phyloP scores from a whole-genome alignment of 2,329 filamentous ascomycete genomes.

The Penicillium sp. region DNA sequence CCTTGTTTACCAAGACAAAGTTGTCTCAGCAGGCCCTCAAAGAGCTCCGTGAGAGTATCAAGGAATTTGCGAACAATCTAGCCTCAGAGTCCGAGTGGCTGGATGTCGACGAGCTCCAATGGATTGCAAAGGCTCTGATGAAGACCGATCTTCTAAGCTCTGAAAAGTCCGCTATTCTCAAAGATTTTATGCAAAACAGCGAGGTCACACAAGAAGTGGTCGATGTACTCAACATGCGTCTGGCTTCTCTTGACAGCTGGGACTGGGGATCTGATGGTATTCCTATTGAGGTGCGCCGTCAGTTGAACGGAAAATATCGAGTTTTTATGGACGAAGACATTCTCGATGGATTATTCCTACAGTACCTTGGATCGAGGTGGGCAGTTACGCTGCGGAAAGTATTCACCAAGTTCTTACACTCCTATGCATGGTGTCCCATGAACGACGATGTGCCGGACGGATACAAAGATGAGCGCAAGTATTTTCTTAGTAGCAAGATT shows the following conservation, averaged over 20 bases:
- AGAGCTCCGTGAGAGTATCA: constrained; percentile 40
- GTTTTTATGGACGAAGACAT: constrained; percentile 61
- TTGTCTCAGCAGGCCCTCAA: constrained; percentile 44
- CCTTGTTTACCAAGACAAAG: constrained; percentile 49
- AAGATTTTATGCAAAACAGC: constrained; percentile 50
- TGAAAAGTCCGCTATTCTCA: constrained; percentile 51
- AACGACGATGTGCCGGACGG: constrained; percentile 34
- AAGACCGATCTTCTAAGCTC: constrained; percentile 52
- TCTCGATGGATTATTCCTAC: constrained; percentile 55
- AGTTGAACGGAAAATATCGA: constrained; percentile 58
- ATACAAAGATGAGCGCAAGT: constrained; percentile 44
- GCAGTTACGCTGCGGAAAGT: constrained; percentile 47
- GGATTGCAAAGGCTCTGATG: constrained; percentile 51
- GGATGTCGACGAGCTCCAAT: constrained; percentile 41
- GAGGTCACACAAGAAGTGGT: constrained; percentile 53
- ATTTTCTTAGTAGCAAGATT: constrained; percentile 38
- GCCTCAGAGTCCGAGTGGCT: constrained; percentile 39
- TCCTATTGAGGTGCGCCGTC: constrained; percentile 51
- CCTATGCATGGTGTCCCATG: constrained; percentile 43
- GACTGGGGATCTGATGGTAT: constrained; percentile 49
- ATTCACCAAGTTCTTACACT: constrained; percentile 39
- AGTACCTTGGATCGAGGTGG: constrained; percentile 55
- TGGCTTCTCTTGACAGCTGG: constrained; percentile 53
- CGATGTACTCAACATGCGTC: constrained; percentile 58
- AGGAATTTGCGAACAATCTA: constrained; percentile 35